phyloP scores from a whole-genome alignment of 2,329 filamentous ascomycete genomes.

The Nemania sp. region DNA sequence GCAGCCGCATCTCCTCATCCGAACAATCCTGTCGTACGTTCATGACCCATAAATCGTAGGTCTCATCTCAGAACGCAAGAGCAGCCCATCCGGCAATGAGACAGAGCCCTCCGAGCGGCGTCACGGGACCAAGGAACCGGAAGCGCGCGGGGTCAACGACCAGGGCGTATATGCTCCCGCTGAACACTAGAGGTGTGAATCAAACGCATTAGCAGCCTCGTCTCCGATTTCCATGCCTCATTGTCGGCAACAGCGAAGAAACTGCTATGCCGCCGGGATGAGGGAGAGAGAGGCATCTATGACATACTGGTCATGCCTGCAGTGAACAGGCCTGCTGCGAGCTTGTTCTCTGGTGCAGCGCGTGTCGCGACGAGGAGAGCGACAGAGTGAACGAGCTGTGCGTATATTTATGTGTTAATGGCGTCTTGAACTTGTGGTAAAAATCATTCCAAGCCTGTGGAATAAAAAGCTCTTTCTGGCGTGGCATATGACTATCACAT shows the following conservation, averaged over 20 bases:
- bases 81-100: constrained; percentile 67
- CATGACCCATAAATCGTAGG: too few relatives aligned
- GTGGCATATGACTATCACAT: too few relatives aligned
- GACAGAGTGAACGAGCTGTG: constrained; percentile 64
- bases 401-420: neutral
- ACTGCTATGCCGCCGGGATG: neutral
- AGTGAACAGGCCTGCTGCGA: constrained; percentile 62
- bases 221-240: neutral
- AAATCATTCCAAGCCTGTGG: too few relatives aligned
- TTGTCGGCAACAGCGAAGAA: neutral
- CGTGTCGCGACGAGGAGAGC: constrained; percentile 60
- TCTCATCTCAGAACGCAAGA: constrained; percentile 37
- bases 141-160: constrained; percentile 64
- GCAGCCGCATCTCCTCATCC: too few relatives aligned
- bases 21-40: too few relatives aligned
- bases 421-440: too few relatives aligned
- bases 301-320: constrained; percentile 60
- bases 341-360: constrained; percentile 55
- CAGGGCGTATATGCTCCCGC: constrained; percentile 66
- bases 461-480: too few relatives aligned
- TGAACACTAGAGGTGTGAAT: constrained; percentile 52
- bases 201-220: neutral
- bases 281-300: neutral
- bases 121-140: constrained; percentile 64
- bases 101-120: constrained; percentile 65